Evolutionary conservation across 805 yeast species (phyloP).

Genomic region (Hanseniaspora lachancei): DNA sequence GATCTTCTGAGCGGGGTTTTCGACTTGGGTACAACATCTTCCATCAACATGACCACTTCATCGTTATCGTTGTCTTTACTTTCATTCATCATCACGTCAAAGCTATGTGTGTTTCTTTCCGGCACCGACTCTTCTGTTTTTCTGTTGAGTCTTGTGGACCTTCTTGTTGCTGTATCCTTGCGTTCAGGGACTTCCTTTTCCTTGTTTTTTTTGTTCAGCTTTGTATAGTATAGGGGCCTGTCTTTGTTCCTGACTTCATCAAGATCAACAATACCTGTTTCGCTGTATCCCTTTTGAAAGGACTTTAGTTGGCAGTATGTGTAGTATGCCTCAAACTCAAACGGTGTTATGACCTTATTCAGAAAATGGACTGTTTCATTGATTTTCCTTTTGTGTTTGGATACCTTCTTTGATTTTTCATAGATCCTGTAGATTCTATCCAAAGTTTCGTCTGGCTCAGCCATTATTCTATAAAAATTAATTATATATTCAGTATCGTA

Average conservation of each 20-base stretch:
- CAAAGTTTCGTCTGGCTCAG: neutral
- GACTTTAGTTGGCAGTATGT: constrained; percentile 22
- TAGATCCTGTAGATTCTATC: neutral
- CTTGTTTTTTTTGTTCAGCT: constrained; percentile 15
- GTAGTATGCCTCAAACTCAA: constrained; percentile 27
- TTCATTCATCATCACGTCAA: neutral
- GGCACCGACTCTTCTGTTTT: constrained; percentile 11
- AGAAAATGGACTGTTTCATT: constrained; percentile 14
- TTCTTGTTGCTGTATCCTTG: constrained; percentile 12
- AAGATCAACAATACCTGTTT: constrained; percentile 25
- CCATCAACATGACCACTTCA: constrained; percentile 22
- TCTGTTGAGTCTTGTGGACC: constrained; percentile 21
- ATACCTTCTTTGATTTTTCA: neutral
- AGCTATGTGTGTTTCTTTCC: constrained; percentile 9
- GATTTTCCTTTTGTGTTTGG: constrained; percentile 14
- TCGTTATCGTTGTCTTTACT: constrained; percentile 11
- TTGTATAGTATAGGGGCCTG: constrained; percentile 21
- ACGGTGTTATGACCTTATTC: constrained; percentile 16
- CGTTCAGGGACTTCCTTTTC: constrained; percentile 3
- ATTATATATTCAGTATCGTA: neutral
- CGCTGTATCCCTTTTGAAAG: constrained; percentile 24
- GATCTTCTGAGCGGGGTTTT: constrained; percentile 26
- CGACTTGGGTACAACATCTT: constrained; percentile 23
- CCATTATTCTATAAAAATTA: neutral
- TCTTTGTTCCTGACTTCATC: constrained; percentile 22